Conservation (phyloP, 2,329 filamentous ascomycete species). For the Verticillium nonalfalfae region DNA sequence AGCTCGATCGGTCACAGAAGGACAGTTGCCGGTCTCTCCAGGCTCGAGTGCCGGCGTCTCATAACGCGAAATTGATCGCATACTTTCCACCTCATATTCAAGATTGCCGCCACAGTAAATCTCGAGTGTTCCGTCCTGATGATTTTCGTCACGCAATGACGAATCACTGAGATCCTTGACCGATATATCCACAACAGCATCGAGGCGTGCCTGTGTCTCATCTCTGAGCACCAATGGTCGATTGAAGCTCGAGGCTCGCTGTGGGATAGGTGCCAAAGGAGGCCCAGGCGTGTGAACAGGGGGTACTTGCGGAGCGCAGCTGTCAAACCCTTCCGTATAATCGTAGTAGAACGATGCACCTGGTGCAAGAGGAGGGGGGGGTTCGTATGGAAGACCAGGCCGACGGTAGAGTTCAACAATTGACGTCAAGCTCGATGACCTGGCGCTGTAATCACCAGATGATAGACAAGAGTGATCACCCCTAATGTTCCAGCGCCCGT, state of each 20-base stretch:
- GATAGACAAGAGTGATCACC: constrained; percentile 3
- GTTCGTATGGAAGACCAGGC: constrained; percentile 17
- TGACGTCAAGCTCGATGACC: constrained; percentile 43
- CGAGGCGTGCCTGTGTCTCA: constrained; percentile 11
- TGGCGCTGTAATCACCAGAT: constrained; percentile 28
- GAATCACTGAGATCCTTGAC: constrained; percentile 10
- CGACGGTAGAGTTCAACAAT: constrained; percentile 41
- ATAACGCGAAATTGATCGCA: neutral
- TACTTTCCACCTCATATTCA: neutral
- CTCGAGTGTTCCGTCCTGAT: neutral
- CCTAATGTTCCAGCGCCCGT: neutral
- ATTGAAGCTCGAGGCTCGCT: constrained; percentile 14
- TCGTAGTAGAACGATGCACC: constrained; percentile 41
- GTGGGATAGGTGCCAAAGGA: constrained; percentile 24
- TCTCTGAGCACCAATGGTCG: constrained; percentile 19
- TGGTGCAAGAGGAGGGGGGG: constrained; percentile 19
- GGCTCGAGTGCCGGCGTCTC: neutral
- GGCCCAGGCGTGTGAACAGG: constrained; percentile 2
- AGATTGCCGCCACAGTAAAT: neutral
- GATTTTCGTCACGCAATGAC: constrained; percentile 3
- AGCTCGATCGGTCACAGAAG: neutral
- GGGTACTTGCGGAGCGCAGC: constrained; percentile 11
- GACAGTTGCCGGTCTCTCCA: neutral
- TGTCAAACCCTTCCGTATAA: constrained; percentile 45
- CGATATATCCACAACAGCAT: constrained; percentile 9